A percentile compares a stretch with the other conserved stretches of the same genome.
Conservation (phyloP, 1,284 basidiomycete species). For the Sutorius eximius region DNA sequence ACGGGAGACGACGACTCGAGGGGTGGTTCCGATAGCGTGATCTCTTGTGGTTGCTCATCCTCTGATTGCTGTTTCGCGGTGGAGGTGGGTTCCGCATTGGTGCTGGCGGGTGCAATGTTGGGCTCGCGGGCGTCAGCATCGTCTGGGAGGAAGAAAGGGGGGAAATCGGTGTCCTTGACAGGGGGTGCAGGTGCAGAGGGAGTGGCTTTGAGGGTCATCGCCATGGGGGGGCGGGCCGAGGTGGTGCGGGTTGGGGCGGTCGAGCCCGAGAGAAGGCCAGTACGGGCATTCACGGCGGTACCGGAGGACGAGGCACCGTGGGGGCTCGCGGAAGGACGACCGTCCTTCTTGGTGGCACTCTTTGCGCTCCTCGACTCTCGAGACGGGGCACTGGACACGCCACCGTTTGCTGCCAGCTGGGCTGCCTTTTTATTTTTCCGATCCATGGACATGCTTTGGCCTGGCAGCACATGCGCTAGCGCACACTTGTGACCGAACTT, state of each 20-base stretch:
- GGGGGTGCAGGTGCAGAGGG: conserved; percentile 79
- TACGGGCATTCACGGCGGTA: conserved; percentile 31
- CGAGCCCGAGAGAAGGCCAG: conserved; percentile 53
- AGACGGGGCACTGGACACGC: conserved; percentile 33
- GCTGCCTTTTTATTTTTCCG: conserved; percentile 97
- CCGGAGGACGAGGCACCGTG: conserved; percentile 13
- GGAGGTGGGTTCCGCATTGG: conserved; percentile 1
- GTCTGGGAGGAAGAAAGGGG: conserved; percentile 63
- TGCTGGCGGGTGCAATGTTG: not conserved
- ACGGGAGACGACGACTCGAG: conserved; percentile 11
- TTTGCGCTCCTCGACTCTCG: conserved; percentile 41
- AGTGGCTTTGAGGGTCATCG: conserved; percentile 66
- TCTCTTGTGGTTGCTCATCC: conserved; percentile 1
- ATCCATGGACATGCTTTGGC: conserved; percentile 95
- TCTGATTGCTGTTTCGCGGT: conserved; percentile 5
- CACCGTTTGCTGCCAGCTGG: conserved; percentile 64
- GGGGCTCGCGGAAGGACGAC: conserved; percentile 13
- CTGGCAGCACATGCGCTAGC: conserved; percentile 90
- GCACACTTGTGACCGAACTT: conserved; percentile 98
- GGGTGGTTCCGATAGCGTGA: not conserved
- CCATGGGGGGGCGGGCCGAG: conserved; percentile 58
- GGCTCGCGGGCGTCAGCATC: conserved; percentile 42
- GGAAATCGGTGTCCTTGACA: conserved; percentile 73
- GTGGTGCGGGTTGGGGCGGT: conserved; percentile 51
- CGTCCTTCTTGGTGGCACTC: conserved; percentile 43